These are phyloP conservation scores for Russula ochroleuca DNA, from an alignment of 768 basidiomycete species.

Conservation along the genomic window DNA sequence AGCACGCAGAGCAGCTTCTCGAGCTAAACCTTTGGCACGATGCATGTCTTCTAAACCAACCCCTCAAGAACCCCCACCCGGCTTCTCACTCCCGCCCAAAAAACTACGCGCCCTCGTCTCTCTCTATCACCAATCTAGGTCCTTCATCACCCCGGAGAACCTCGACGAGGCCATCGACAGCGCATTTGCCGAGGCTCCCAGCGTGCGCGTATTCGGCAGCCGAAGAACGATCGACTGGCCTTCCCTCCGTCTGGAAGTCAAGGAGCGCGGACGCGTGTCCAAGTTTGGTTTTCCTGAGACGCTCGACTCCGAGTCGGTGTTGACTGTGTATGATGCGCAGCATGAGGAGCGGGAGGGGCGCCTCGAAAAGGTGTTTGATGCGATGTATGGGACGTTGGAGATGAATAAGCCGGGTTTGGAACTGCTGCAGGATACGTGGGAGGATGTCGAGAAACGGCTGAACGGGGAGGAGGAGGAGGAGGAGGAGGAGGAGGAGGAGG, in stretches of 20 bases:
- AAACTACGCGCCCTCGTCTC: conserved; percentile 69
- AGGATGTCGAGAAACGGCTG: conserved; percentile 21
- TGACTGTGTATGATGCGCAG: neutral
- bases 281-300: conserved; percentile 23
- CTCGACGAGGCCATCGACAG: conserved; percentile 60
- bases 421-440: conserved; percentile 27
- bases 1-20: conserved; percentile 5
- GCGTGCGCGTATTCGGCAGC: neutral
- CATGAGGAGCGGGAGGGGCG: conserved; percentile 14
- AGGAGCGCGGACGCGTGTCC: conserved; percentile 20
- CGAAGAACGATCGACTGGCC: conserved; percentile 23
- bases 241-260: conserved; percentile 26
- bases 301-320: neutral
- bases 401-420: conserved; percentile 23
- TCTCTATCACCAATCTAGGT: conserved; percentile 71
- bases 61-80: conserved; percentile 14
- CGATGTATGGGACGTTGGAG: conserved; percentile 26
- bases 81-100: conserved; percentile 44
- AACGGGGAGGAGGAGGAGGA: conserved; percentile 6
- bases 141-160: conserved; percentile 68
- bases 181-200: conserved; percentile 42
- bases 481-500: neutral
- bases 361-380: conserved; percentile 21
- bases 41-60: conserved; percentile 26
- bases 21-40: conserved; percentile 16